Conservation (phyloP, 345 rosid genomes). For the Melaleuca alternifolia region DNA sequence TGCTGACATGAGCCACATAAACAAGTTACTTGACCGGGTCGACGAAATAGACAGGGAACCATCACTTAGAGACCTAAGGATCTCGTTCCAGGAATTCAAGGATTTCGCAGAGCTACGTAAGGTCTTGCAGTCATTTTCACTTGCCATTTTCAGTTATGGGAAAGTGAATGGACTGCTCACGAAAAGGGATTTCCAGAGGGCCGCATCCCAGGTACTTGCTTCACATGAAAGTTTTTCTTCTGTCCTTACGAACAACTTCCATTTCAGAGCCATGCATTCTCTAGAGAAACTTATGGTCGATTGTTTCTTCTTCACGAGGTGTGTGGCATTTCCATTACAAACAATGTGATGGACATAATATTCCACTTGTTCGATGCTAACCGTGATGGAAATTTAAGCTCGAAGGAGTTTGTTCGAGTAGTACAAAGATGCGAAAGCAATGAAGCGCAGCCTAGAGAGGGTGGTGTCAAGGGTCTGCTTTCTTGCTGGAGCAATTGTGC, state of each 20-base stretch:
- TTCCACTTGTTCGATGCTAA: constrained; percentile 51
- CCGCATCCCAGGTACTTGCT: constrained; percentile 40
- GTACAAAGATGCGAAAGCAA: constrained; percentile 29
- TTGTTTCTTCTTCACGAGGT: constrained; percentile 18
- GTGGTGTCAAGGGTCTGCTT: constrained; percentile 18
- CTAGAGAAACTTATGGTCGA: too few relatives aligned
- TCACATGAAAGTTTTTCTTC: neutral
- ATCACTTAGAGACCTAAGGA: constrained; percentile 16
- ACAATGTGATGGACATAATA: constrained; percentile 41
- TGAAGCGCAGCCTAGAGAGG: constrained; percentile 12
- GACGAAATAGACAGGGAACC: constrained; percentile 27
- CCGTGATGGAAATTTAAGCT: constrained; percentile 38
- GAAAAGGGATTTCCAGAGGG: constrained; percentile 56
- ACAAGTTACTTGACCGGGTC: constrained; percentile 40
- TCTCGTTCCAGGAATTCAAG: constrained; percentile 48
- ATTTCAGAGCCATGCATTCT: neutral
- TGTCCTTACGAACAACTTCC: neutral
- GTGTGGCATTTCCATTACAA: constrained; percentile 32
- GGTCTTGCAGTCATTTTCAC: constrained; percentile 35
- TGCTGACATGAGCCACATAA: constrained; percentile 43
- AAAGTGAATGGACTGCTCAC: constrained; percentile 42
- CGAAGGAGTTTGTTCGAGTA: constrained; percentile 45
- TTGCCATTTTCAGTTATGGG: constrained; percentile 60
- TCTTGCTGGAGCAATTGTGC: constrained; percentile 29
- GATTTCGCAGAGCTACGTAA: constrained; percentile 47